Evolutionary conservation across 768 basidiomycete genomes (phyloP), one percentile per base, ranked within the genome.

Genomic region (Mycena belliarum): DNA sequence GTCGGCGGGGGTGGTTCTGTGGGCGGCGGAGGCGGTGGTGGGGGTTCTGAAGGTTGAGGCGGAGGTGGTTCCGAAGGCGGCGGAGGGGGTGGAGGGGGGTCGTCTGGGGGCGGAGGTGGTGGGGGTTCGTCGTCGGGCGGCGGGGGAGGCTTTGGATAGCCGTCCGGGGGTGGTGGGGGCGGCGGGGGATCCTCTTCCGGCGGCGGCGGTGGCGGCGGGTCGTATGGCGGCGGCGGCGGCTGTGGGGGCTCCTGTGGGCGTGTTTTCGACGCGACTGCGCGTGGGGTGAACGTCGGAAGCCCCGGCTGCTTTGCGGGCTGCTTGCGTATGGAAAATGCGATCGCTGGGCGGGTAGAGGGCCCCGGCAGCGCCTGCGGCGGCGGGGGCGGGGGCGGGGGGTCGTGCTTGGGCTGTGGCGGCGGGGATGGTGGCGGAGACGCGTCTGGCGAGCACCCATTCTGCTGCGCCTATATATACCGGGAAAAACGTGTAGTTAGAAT

Each of bases 11-110:
- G 74, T 0, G 71, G 72, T 0, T 74, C 74, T 14, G 37, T 15
- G 0, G 76, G 77, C 0, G 75, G 71, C 24, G 76, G 71, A 40
- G 77, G 71, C 6, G 77, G 72, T 11, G 72, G 70, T 1, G 75
- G 72, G 5, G 76, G 70, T 35, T 43, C 42, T 14, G 61, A 63
- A 45, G 70, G 61, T 8, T 70, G 69, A 10, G 65, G 66, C 40
- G 70, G 74, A 6, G 72, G 60, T 8, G 70, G 69, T n/a, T 64
- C 55, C 14, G 66, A 52, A 38, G 63, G 60, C 12, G 68, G 63
- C 12, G 66, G 63, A 11, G 64, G 69, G 18, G 70, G 65, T 12
- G 72, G 65, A 41, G 62, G 59, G 23, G 65, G 46, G 14, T 59
- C 61, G 25, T 64, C 55, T 16, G 66, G 55, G 38, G 63, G 60